Evolutionary conservation across 306 rosid species (phyloP), one percentile per base, ranked within the genome.

Genomic region (Vicia sativa): DNA sequence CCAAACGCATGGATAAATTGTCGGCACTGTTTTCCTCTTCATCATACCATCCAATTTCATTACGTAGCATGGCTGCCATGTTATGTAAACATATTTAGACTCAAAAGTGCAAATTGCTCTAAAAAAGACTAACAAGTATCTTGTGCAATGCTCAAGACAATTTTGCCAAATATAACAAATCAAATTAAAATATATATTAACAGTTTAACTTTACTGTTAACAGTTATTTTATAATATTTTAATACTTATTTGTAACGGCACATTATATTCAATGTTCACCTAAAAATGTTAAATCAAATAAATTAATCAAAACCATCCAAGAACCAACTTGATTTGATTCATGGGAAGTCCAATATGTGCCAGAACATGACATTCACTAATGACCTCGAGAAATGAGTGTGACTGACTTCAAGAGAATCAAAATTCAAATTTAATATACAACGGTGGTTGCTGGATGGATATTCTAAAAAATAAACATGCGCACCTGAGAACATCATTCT

Each of bases 401-500:
- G 48, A 37, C 11, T 34, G 66, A 38, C 15, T 60, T 37, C 66
- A 5, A 15, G 28, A 35, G 66, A 60, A 38, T 60, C 15, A 37
- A 45, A 37, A 60, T 37, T 60, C 46, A 18, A 60, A 9, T 60
- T 5, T 37, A 61, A 61, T 37, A 37, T 16, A 37, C 16, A 37
- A 18, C 15, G 46, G 53, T 41, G 19, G 11, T 26, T 26, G 26
- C 62, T 7, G 19, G 62, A 55, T 7, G 19, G 62, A 55, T 50
- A 23, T 21, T 41, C 19, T 26, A 49, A 70, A 59, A 77, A 45
- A 52, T 12, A 84, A 46, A 34, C 52, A 61, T 16, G 16, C 56
- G 14, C 69, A 90, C 99, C 99, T 85, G 99, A 95, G 73, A 95
- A 95, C 99, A 95, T 95, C 99, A 95, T 95, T 95, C 99, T 95